These are phyloP conservation scores for Aquanectria penicillioides DNA, from an alignment of 2,329 filamentous ascomycete genomes.

Conservation along the genomic window DNA sequence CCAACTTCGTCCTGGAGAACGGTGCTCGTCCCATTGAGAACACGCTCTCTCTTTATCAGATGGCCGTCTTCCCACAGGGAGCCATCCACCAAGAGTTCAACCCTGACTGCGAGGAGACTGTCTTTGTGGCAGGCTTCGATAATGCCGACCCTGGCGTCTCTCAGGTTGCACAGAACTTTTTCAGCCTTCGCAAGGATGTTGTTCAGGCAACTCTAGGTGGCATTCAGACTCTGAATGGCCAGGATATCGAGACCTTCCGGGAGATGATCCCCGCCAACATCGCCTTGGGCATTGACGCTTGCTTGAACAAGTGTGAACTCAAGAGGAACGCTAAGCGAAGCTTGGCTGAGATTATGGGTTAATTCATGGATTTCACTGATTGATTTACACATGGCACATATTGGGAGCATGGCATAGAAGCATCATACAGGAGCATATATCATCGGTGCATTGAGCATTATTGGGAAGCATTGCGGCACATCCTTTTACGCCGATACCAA, in stretches of 20 bases:
- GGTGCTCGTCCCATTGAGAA: conserved; percentile 50
- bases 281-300: conserved; percentile 61
- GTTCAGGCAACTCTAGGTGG: conserved; percentile 51
- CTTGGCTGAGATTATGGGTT: conserved; percentile 5
- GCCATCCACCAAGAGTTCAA: conserved; percentile 63
- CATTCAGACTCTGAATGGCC: conserved; percentile 48
- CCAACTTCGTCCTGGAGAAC: conserved; percentile 57
- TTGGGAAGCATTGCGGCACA: too few species aligned
- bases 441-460: too few species aligned
- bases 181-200: conserved; percentile 53
- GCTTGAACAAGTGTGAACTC: conserved; percentile 59
- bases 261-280: conserved; percentile 57
- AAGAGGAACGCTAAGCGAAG: conserved; percentile 46
- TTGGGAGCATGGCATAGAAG: too few species aligned
- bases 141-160: conserved; percentile 57
- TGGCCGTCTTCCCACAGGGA: conserved; percentile 61
- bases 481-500: too few species aligned
- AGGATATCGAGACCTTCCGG: conserved; percentile 53
- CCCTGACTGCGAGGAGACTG: conserved; percentile 57
- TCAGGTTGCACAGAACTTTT: conserved; percentile 58
- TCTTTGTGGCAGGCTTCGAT: conserved; percentile 60
- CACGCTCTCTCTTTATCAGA: conserved; percentile 52
- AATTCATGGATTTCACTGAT: neutral
- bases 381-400: too few species aligned
- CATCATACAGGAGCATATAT: too few species aligned